Evolutionary conservation across 176 grass and related monocot genomes (phyloP).

Genomic region (Leersia perrieri): DNA sequence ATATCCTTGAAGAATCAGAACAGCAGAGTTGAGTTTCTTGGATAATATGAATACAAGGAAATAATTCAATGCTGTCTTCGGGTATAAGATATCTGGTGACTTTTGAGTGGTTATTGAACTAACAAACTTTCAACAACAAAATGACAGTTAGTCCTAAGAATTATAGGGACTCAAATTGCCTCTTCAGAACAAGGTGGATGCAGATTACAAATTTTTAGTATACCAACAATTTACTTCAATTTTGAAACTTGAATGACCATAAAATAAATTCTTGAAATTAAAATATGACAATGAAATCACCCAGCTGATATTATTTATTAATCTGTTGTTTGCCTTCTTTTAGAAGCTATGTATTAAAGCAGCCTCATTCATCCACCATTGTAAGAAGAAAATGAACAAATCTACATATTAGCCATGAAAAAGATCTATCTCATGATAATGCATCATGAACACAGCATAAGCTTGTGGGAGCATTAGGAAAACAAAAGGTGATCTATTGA

Average conservation of each 20-base stretch:
- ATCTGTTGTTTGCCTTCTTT: background rate
- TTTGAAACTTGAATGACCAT: slow-evolving; percentile 9
- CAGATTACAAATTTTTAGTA: background rate
- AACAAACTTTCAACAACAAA: slow-evolving; percentile 24
- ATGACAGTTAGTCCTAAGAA: background rate
- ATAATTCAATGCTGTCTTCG: background rate
- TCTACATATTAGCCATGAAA: slow-evolving; percentile 8
- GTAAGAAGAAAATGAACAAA: slow-evolving; percentile 18
- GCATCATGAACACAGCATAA: background rate
- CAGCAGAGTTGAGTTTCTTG: slow-evolving; percentile 21
- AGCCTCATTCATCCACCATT: slow-evolving; percentile 17
- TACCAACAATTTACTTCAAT: slow-evolving; percentile 5
- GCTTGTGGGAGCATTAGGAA: background rate
- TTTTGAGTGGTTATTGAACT: background rate
- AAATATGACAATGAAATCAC: background rate
- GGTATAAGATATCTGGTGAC: background rate
- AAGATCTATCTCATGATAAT: background rate
- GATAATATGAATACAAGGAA: background rate
- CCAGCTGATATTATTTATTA: background rate
- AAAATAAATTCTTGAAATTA: background rate
- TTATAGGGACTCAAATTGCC: background rate
- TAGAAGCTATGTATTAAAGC: slow-evolving; percentile 7
- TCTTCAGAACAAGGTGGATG: background rate
- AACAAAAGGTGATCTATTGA: slow-evolving; percentile 8
- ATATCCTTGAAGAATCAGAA: slow-evolving; percentile 63